phyloP scores from a whole-genome alignment of 1,139 yeast genomes.

The Geotrichum histeridarum region DNA sequence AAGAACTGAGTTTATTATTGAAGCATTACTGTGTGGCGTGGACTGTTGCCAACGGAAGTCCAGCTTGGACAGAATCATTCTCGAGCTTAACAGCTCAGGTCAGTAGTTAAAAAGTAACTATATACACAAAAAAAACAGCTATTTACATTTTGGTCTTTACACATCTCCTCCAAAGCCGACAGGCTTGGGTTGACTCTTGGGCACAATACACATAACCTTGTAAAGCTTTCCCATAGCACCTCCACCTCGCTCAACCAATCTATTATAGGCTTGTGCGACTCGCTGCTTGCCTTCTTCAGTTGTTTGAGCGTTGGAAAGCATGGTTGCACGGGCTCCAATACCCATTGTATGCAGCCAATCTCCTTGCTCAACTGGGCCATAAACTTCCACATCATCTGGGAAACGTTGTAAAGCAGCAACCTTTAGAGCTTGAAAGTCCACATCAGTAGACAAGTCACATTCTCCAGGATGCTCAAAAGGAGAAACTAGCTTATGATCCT shows the following conservation, averaged over 20 bases:
- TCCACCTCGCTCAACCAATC: conserved; percentile 59
- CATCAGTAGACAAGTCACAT: conserved; percentile 79
- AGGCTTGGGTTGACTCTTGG: conserved; percentile 42
- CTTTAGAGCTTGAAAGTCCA: conserved; percentile 62
- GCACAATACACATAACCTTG: conserved; percentile 64
- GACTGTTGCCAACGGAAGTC: conserved; percentile 26
- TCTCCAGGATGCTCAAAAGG: conserved; percentile 74
- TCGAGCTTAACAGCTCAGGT: conserved; percentile 7
- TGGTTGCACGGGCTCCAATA: conserved; percentile 59
- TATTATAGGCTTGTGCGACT: conserved; percentile 53
- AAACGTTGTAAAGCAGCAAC: conserved; percentile 35
- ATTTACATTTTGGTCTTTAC: conserved; percentile 4
- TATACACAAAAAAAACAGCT: neutral
- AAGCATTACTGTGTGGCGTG: conserved; percentile 67
- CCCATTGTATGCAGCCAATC: conserved; percentile 78
- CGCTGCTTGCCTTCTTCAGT: conserved; percentile 36
- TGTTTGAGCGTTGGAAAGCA: conserved; percentile 35
- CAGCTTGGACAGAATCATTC: conserved; percentile 5
- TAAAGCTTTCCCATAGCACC: conserved; percentile 73
- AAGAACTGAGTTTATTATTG: conserved; percentile 70
- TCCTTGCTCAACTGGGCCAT: conserved; percentile 71
- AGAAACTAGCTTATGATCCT: conserved; percentile 67
- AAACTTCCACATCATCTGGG: conserved; percentile 31
- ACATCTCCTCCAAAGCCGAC: conserved; percentile 45
- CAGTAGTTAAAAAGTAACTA: neutral